Base-by-base conservation (phyloP, 2,329 filamentous ascomycete genomes). In the Calonectria leucothoes region DNA sequence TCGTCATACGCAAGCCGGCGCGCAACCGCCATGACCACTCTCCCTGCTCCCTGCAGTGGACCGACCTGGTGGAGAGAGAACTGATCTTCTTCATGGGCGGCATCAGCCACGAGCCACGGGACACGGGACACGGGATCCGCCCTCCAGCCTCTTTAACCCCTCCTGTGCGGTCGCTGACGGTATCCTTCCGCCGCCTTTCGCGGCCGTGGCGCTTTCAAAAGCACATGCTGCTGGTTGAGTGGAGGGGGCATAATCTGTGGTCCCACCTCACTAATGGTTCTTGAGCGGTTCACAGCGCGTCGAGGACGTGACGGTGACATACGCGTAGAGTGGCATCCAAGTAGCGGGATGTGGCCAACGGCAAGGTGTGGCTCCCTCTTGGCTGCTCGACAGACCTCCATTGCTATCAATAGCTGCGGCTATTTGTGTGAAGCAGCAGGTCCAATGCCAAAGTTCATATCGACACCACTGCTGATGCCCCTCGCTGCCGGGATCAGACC, bases 261-360 rank as follows among this genome's bases (percentile, higher is more conserved):
- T 66, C 66, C 66, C 70, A 66, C 70, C 42, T 42, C 59, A 51
- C 66, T 51, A 72, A 66, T 59, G 55, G 49, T 45, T 45, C 66
- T 49, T 45, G 35, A 39, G 48, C 70, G 23, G 29, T 39, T 57
- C 49, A 39, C 45, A 33, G 20, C 48, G 52, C 64, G 63, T 29
- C 49, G 39, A 64, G 23, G 59, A 64, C 59, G 59, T 45, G 59
- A 48, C 23, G 27, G 39, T 42, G 59, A 48, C 59, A 64, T 39
- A 39, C 33, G 55, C 33, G 55, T 61, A 61, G 33, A 61, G 55
- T 61, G 35, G 35, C 55, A 37, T 39, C 3, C 4, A 35, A 27
- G 55, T 15, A 61, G 55, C 55, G 55, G 55, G 55, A 61, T 61
- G 23, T 35, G 51, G 51, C 25, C 49, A n/a, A 64, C 25, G 48